These are phyloP conservation scores for Cocos nucifera DNA, from an alignment of 176 grass and related monocot genomes.

Conservation along the genomic window DNA sequence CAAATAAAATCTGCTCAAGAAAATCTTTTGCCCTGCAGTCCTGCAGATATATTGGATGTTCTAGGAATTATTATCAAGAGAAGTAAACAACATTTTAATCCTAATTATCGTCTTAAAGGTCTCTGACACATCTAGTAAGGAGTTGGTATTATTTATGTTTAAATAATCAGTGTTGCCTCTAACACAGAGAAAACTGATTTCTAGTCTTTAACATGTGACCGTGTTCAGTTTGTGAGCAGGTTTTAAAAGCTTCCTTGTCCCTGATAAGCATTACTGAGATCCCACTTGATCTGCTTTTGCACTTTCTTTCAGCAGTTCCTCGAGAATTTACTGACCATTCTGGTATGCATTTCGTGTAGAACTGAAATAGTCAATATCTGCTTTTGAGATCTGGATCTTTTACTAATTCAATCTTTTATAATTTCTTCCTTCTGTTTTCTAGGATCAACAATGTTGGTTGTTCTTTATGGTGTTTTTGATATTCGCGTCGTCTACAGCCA, in stretches of 20 bases:
- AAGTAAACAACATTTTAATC: constrained; percentile 96
- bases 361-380: neutral
- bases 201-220: too few relatives aligned
- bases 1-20: constrained; percentile 27
- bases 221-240: constrained; percentile 68
- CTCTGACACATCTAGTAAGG: neutral
- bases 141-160: neutral
- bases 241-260: constrained; percentile 55
- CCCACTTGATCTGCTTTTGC: constrained; percentile 59
- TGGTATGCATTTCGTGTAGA: constrained; percentile 33
- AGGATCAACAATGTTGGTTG: too few relatives aligned
- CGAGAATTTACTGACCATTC: constrained; percentile 75
- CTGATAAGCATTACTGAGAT: constrained; percentile 62
- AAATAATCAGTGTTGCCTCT: too few relatives aligned
- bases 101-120: constrained; percentile 96
- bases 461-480: too few relatives aligned
- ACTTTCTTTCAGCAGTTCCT: constrained; percentile 85
- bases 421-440: too few relatives aligned
- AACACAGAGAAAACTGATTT: too few relatives aligned
- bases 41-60: constrained; percentile 60
- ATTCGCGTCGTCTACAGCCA: too few relatives aligned
- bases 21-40: constrained; percentile 18
- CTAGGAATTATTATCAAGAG: constrained; percentile 72
- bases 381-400: neutral
- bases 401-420: too few relatives aligned